Evolutionary conservation across 164 flowering plant genomes (phyloP), one percentile per base, ranked within the genome.

Genomic region (Macadamia integrifolia): DNA sequence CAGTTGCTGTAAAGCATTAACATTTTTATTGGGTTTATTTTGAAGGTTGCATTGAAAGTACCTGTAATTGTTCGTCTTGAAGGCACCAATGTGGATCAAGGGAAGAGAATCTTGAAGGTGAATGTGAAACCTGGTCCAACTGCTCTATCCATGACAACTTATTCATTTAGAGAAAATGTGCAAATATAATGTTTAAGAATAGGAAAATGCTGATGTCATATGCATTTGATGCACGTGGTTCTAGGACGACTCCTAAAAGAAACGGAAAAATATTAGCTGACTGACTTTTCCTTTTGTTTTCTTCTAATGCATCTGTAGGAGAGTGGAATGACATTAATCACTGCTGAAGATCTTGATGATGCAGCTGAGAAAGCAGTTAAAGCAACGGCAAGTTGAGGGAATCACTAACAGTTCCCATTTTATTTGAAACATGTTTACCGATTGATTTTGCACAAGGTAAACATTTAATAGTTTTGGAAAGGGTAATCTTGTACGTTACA

Each of bases 51-150:
- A 8, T 81, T 94, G 69, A 90, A 94, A 76, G 97, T 94, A 62
- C 97, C 99, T 1, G 97, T 94, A 31, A 77, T 94, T 18, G 97
- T 94, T 63, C 96, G 99, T 61, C 92, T 94, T 59, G 99, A 94
- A 76, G 99, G 99, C 66, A 94, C 99, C 65, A 94, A 94, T 67
- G 99, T 94, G 13, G 99, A 92, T 65, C 95, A 92, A 74, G 99
- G 99, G 65, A 94, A 94, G 82, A 85, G 91, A 80, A 94, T 94
- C 64, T 77, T 94, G 69, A 94, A 90, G 97, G 98, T 94, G 81
- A 76, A 59, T 30, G 52, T 14, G 35, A 50, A 56, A 35, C 10
- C 29, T 60, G 29, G 31, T 40, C 57, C 30, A 3, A 10, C 12
- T 2, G 6, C 6, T 32, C 40, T 35, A 53, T 7, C 6, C 42